These are phyloP conservation scores for Aeschynomene evenia DNA, from an alignment of 306 rosid genomes.

Conservation along the genomic window DNA sequence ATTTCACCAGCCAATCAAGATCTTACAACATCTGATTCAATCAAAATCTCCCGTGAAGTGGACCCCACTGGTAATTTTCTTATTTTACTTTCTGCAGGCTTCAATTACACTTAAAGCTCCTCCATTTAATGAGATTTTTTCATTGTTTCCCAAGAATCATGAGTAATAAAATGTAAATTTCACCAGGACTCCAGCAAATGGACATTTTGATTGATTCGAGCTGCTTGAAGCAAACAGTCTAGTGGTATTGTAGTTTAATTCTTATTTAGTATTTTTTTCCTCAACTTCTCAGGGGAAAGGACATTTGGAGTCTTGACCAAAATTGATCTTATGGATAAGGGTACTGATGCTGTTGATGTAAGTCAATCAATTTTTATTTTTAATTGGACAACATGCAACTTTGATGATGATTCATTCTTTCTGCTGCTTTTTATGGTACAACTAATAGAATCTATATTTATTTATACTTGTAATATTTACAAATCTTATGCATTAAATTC, in stretches of 20 bases:
- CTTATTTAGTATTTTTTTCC: neutral
- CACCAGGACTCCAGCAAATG: conserved; percentile 4
- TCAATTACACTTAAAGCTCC: conserved; percentile 2
- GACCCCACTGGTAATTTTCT: conserved; percentile 76
- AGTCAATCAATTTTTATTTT: conserved; percentile 32
- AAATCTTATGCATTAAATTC: too few species aligned
- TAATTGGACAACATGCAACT: conserved; percentile 7
- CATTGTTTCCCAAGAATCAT: neutral
- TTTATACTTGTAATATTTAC: too few species aligned
- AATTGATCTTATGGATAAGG: conserved; percentile 99
- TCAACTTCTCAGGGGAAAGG: conserved; percentile 72
- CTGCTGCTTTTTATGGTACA: too few species aligned
- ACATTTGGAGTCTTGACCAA: conserved; percentile 91
- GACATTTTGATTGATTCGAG: conserved; percentile 16
- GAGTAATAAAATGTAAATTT: neutral
- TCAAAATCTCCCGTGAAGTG: conserved; percentile 91
- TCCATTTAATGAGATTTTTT: neutral
- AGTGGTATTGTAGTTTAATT: neutral
- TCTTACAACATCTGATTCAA: conserved; percentile 96
- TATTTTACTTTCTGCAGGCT: conserved; percentile 11
- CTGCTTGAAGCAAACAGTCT: conserved; percentile 1
- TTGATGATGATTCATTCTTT: too few species aligned
- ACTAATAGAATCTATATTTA: too few species aligned
- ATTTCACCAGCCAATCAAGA: conserved; percentile 99
- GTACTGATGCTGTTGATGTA: conserved; percentile 95